Conservation (phyloP, 176 grass and related monocot genomes). For the Chloris gayana region DNA sequence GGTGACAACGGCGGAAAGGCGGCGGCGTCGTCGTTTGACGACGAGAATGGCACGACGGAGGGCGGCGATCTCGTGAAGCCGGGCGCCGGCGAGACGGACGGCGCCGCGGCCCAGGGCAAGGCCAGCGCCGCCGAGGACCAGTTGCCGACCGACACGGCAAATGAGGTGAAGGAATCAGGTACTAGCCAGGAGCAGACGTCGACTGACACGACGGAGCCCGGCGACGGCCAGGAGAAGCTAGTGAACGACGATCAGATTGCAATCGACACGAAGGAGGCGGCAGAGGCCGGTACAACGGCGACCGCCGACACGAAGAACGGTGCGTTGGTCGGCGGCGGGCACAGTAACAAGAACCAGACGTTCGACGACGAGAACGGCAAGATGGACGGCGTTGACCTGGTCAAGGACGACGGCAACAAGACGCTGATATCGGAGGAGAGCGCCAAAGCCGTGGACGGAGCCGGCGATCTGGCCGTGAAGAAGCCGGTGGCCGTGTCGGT, state of each 20-base stretch:
- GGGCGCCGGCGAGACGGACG: constrained; percentile 45
- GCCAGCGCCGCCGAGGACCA: constrained; percentile 10
- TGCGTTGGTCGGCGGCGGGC: neutral
- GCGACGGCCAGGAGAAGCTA: neutral
- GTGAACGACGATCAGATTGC: neutral
- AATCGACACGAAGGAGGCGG: constrained; percentile 17
- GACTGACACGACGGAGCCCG: constrained; percentile 19
- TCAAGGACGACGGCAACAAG: constrained; percentile 60
- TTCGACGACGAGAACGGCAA: constrained; percentile 71
- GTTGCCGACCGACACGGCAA: neutral
- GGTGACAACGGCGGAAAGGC: constrained; percentile 26
- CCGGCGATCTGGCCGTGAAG: neutral
- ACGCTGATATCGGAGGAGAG: constrained; percentile 41
- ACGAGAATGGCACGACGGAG: constrained; percentile 77
- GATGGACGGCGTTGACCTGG: constrained; percentile 71
- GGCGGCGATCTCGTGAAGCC: constrained; percentile 71
- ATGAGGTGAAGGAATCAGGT: neutral
- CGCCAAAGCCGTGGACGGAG: neutral
- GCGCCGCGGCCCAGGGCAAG: constrained; percentile 40
- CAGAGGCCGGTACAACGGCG: constrained; percentile 10
- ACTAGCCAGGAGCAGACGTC: constrained; percentile 1
- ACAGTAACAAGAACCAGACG: constrained; percentile 43
- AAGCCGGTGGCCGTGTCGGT: constrained; percentile 45
- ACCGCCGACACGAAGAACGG: neutral
- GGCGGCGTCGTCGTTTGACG: constrained; percentile 51